Conservation (phyloP, 805 yeast species). For the Sugiyamaella americana region DNA sequence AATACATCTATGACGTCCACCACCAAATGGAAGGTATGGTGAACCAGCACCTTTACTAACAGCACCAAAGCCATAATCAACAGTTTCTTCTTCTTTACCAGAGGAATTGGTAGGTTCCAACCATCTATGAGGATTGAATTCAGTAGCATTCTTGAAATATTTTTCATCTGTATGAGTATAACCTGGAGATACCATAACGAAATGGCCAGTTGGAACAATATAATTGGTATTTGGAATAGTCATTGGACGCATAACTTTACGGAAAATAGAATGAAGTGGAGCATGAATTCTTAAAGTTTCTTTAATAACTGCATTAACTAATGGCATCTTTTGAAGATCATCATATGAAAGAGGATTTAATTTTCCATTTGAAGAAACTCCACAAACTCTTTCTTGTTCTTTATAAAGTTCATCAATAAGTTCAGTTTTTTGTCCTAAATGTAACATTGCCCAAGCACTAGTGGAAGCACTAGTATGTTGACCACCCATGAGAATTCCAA, state of each 20-base stretch:
- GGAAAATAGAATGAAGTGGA: conserved; percentile 93
- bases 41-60: conserved; percentile 93
- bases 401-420: conserved; percentile 73
- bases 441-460: conserved; percentile 89
- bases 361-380: conserved; percentile 27
- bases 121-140: conserved; percentile 90
- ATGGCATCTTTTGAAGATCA: conserved; percentile 70
- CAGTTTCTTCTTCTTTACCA: conserved; percentile 33
- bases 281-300: conserved; percentile 94
- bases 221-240: conserved; percentile 72
- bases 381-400: conserved; percentile 64
- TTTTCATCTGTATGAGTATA: conserved; percentile 70
- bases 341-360: conserved; percentile 69
- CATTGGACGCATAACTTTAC: conserved; percentile 76
- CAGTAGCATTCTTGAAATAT: conserved; percentile 70
- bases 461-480: conserved; percentile 98
- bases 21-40: conserved; percentile 97
- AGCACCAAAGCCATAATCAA: conserved; percentile 96
- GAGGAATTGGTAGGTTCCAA: conserved; percentile 25
- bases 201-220: conserved; percentile 84
- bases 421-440: conserved; percentile 80
- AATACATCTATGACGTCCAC: conserved; percentile 98
- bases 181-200: conserved; percentile 91
- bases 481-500: conserved; percentile 98
- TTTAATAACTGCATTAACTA: conserved; percentile 76